Evolutionary conservation across 805 yeast species (phyloP), one percentile per base, ranked within the genome.

Genomic region (Nakazawaea wickerhamii): DNA sequence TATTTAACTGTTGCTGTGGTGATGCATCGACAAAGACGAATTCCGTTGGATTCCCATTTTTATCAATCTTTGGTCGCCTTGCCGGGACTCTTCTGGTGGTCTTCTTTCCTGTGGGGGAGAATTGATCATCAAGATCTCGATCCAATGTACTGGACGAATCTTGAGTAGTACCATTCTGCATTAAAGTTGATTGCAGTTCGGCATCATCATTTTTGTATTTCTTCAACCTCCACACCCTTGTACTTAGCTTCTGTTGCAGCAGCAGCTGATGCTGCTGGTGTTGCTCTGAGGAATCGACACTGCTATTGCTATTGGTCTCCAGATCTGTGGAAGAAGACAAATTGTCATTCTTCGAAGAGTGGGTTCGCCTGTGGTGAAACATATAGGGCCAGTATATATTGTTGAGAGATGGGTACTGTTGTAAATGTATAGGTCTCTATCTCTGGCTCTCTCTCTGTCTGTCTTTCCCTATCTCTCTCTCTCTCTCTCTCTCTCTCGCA

Each of bases 21-120:
- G 48, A 43, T 6, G 48, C 41, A 37, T 63, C 63, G 17, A 62
- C 65, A 50, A 61, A 63, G 19, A 59, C 45, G 41, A 61, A 63
- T 43, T 59, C 61, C 22, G 52, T 33, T 4, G 64, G 63, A 14
- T 48, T 51, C 0, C 65, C 65, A 31, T 57, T 55, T 46, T 59
- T 58, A 36, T 48, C 55, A 8, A 55, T 51, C 45, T 57, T 59
- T 3, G 67, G 65, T 41, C 61, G 57, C 30, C 44, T 42, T 19
- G 47, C 48, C 14, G 41, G 57, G 43, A 28, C 49, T 52, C 20
- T 56, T 51, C 43, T 54, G 55, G 37, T 21, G 14, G 23, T 28
- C 9, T 40, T 40, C 25, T 35, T 27, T 18, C 25, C 25, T 22
- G 15, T 30, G 17, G 22, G 34, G 22, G 23, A n/a, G 31, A 36